A percentile compares a stretch with the other conserved stretches of the same genome.
Conservation (phyloP, 495 filamentous ascomycete species). For the Trichocladium uniseriatum region DNA sequence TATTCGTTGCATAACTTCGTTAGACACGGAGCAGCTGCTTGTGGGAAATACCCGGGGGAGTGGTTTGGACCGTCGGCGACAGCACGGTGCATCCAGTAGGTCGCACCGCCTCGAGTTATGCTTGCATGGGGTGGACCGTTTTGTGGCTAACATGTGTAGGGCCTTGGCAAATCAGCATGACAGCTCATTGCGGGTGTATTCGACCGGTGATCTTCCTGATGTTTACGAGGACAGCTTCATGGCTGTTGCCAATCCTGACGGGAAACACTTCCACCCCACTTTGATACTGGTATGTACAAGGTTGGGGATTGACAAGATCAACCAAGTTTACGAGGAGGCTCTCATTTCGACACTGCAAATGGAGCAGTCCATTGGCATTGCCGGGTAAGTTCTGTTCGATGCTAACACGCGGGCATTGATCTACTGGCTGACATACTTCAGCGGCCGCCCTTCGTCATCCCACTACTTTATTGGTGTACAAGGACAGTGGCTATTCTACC, state of each 20-base stretch:
- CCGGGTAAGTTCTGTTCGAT: constrained; percentile 54
- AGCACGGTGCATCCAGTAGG: constrained; percentile 89
- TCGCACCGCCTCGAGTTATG: neutral
- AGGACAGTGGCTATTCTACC: constrained; percentile 80
- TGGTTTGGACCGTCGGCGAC: constrained; percentile 99
- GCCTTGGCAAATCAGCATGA: constrained; percentile 56
- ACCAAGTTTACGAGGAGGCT: constrained; percentile 83
- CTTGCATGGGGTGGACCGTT: too few relatives aligned
- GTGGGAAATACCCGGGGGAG: constrained; percentile 90
- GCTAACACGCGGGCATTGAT: neutral
- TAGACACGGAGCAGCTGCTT: constrained; percentile 72
- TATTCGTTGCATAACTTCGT: constrained; percentile 97
- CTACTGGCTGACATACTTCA: constrained; percentile 26
- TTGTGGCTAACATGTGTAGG: constrained; percentile 33
- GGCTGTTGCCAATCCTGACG: constrained; percentile 56
- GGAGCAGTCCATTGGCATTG: constrained; percentile 87
- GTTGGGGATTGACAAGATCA: constrained; percentile 88
- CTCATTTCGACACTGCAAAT: constrained; percentile 72
- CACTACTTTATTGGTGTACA: constrained; percentile 98
- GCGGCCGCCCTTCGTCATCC: constrained; percentile 86
- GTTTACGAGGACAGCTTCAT: constrained; percentile 86
- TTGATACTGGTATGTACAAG: constrained; percentile 81
- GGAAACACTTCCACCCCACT: constrained; percentile 64
- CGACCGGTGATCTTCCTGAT: constrained; percentile 80
- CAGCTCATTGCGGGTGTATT: constrained; percentile 65